Evolutionary conservation across 2,329 filamentous ascomycete species (phyloP), one percentile per base, ranked within the genome.

Genomic region (Boeremia lycopersici): DNA sequence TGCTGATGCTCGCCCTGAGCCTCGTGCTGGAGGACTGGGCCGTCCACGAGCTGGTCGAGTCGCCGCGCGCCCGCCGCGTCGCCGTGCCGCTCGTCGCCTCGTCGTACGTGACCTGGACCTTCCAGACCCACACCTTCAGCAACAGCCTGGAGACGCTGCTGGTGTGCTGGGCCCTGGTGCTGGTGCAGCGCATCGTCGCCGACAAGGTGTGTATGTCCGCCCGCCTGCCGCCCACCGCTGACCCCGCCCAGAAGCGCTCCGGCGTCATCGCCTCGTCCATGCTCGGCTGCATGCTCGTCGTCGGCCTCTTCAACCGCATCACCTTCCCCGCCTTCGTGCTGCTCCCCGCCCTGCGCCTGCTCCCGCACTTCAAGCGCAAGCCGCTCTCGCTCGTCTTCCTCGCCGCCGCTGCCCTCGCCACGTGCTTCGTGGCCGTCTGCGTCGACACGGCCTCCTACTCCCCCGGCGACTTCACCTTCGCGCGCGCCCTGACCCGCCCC

Each of bases 21-120:
- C 96, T 99, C 75, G 92, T 99, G 49, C 83, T 99, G 59, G 92
- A 97, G 77, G 95, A 99, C 79, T 98, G 95, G 93, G 95, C 95
- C 10, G 85, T 99, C 54, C 87, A 96, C 79, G 95, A 99, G 75
- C 82, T 98, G 60, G 87, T 97, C 50, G 86, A 87, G 58, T 89
- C 89, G 34, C 86, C 86, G 59, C 87, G 87, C 61, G 68, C 71
- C n/a, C 87, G 91, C 60, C 85, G 85, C 64, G 80, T 89, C 50
- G 91, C 92, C 9, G 85, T 96, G 39, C 81, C 96, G 40, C 82
- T 99, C 53, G 89, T 97, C 57, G 92, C 93, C 40, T 98, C 93
- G 26, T 97, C 92, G 25, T 99, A 98, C 77, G 93, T 97, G 65
- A 99, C 95, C 42, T 99, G 95, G 93, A 97, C 93, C 39, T 96